Evolutionary conservation across 2,329 filamentous ascomycete species (phyloP).

Genomic region (Tolypocladium sp.): DNA sequence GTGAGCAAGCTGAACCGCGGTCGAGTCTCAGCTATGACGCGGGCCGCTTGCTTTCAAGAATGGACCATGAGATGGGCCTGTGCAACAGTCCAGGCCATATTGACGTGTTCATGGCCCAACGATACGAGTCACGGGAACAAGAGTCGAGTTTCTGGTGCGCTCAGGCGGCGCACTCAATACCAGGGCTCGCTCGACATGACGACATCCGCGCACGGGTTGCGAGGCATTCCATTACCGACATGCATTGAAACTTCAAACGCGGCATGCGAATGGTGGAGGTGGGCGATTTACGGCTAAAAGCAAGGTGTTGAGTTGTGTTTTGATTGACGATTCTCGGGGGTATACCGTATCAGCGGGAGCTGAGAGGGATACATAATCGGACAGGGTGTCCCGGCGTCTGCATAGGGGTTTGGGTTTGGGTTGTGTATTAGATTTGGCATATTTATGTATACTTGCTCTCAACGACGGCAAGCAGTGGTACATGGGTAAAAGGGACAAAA

Average conservation of each 20-base stretch:
- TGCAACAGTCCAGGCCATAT: not conserved
- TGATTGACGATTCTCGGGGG: not conserved
- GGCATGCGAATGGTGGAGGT: not conserved
- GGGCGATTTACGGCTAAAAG: not conserved
- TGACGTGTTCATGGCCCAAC: not conserved
- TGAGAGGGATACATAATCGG: not conserved
- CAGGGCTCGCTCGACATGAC: not conserved
- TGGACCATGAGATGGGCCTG: not conserved
- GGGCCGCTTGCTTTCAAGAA: not conserved
- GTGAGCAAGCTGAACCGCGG: not conserved
- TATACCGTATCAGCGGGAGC: not conserved
- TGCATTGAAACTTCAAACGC: not conserved
- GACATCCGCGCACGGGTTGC: not conserved
- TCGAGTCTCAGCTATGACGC: too few species aligned
- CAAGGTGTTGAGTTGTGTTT: not conserved
- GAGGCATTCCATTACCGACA: not conserved
- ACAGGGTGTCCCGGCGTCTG: not conserved
- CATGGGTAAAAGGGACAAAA: not conserved
- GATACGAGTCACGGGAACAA: not conserved
- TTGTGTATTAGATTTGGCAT: not conserved
- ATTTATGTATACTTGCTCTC: not conserved
- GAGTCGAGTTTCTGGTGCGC: not conserved
- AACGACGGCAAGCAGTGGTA: not conserved
- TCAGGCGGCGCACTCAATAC: not conserved
- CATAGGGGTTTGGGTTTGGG: not conserved